Evolutionary conservation across 1,139 yeast genomes (phyloP), one percentile per base, ranked within the genome.

Genomic region (Suhomyces ambrosiae): DNA sequence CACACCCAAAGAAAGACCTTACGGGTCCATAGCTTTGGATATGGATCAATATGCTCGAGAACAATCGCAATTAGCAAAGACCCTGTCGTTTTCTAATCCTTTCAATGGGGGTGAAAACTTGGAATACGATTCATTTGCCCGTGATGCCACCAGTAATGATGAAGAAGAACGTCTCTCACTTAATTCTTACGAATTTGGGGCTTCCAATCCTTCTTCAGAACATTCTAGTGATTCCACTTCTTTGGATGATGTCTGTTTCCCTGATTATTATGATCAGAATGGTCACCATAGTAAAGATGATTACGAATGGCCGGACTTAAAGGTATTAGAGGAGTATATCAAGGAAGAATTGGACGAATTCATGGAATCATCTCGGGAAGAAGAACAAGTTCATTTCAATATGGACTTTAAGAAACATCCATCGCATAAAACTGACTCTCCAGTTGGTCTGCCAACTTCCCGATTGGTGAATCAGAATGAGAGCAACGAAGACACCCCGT

Each of bases 261-360:
- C 54, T 2, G 74, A 69, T 37, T 70, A 69, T 48, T 66, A 68
- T 44, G 71, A 62, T 29, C 56, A 54, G 13, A 45, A 45, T 16
- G 55, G 54, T 14, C 30, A 50, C 28, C 60, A 54, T 25, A 50
- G 47, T 29, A 53, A 54, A 18, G 45, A 41, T 22, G 41, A 43
- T 11, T 47, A 40, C 28, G 51, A 51, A 31, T 90, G 97, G 97
- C 97, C 97, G 1, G 97, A 92, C 54, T 66, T 87, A 26, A 57
- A 68, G 25, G 77, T 86, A 1, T 64, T 90, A 46, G 82, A 82
- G 47, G 96, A 88, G 48, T 90, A 82, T 58, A 80, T 88, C 3
- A 71, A 68, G 23, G 83, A 84, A 46, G 97, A 90, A 60, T 65
- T 62, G 28, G 76, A 65, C 50, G 79, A 69, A 44, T 57, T 64